Evolutionary conservation across 2,329 filamentous ascomycete genomes (phyloP).

Genomic region (Colletotrichum siamense): DNA sequence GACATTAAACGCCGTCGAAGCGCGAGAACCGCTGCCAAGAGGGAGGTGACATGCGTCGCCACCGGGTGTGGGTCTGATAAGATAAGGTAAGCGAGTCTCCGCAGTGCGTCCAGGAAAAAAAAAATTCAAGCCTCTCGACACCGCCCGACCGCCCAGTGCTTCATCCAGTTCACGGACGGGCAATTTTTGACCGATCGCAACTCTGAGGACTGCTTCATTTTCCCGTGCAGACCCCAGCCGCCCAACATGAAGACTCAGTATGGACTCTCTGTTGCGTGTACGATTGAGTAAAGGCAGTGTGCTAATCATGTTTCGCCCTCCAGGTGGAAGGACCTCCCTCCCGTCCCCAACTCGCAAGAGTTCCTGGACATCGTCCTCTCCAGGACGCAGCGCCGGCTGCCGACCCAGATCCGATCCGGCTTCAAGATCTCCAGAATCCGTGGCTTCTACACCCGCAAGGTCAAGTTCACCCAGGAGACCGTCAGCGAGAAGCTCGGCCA

Average conservation of each 20-base stretch:
- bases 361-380: constrained; percentile 98
- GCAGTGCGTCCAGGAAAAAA: constrained; percentile 12
- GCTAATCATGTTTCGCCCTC: background rate
- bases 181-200: constrained; percentile 16
- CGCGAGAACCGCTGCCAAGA: background rate
- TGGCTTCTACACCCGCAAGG: constrained; percentile 66
- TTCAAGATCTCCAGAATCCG: constrained; percentile 89
- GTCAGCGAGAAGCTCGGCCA: constrained; percentile 91
- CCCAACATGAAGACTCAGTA: constrained; percentile 25
- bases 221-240: constrained; percentile 11
- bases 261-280: background rate
- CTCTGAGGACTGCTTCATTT: constrained; percentile 20
- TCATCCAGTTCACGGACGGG: constrained; percentile 8
- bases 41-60: background rate
- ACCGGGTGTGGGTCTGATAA: background rate
- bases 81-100: constrained; percentile 30
- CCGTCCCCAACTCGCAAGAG: constrained; percentile 90
- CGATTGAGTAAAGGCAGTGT: background rate
- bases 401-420: constrained; percentile 92
- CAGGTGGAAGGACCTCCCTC: constrained; percentile 77
- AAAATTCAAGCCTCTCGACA: constrained; percentile 18
- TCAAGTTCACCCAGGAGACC: constrained; percentile 97
- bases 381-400: constrained; percentile 88
- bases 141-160: constrained; percentile 1
- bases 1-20: background rate